phyloP scores from a whole-genome alignment of 768 basidiomycete genomes.

The Pleurotus citrinopileatus region DNA sequence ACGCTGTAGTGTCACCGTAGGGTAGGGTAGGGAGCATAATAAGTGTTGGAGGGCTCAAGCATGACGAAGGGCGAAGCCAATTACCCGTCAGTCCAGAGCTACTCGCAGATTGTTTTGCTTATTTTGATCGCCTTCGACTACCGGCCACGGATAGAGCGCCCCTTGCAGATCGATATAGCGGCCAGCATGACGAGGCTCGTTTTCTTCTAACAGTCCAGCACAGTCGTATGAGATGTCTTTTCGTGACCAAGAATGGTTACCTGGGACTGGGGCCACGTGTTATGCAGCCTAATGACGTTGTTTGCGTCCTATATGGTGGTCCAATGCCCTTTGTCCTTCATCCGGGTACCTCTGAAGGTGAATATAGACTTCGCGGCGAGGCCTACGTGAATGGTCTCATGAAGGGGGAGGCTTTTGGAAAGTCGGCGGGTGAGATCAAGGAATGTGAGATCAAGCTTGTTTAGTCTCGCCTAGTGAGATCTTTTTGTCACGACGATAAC shows the following conservation, averaged over 20 bases:
- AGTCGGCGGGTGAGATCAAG: too few relatives aligned
- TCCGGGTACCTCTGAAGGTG: background rate
- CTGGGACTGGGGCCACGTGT: background rate
- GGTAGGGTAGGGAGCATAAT: too few relatives aligned
- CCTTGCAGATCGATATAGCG: background rate
- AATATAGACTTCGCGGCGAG: background rate
- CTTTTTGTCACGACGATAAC: too few relatives aligned
- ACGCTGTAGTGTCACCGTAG: too few relatives aligned
- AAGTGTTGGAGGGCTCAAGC: background rate
- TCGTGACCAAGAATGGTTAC: background rate
- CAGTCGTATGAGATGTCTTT: background rate
- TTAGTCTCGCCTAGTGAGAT: too few relatives aligned
- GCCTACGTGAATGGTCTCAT: background rate
- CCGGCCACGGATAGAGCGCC: background rate
- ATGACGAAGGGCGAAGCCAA: background rate
- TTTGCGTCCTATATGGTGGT: background rate
- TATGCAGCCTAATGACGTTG: background rate
- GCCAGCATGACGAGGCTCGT: background rate
- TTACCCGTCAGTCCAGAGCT: background rate
- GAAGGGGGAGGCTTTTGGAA: background rate
- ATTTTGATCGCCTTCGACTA: background rate
- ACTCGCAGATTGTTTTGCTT: background rate
- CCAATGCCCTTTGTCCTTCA: background rate
- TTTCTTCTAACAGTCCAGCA: background rate
- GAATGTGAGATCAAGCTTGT: too few relatives aligned